A percentile compares a stretch with the other conserved stretches of the same genome.
Conservation (phyloP, 305 asterid species). For the Withania somnifera region DNA sequence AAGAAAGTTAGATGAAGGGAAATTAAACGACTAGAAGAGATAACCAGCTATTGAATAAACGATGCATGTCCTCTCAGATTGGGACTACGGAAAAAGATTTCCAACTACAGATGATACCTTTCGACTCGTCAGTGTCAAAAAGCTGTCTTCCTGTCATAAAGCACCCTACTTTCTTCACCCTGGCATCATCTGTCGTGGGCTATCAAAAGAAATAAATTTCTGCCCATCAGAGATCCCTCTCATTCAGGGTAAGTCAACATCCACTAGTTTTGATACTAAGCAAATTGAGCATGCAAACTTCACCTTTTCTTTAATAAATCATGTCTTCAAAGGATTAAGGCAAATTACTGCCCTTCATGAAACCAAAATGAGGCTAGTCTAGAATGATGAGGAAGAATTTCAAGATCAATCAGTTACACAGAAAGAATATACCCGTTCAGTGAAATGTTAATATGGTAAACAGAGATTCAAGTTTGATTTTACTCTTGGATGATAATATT, state of each 20-base stretch:
- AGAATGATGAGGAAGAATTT: background rate
- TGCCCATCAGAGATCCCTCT: conserved; percentile 3
- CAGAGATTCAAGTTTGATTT: background rate
- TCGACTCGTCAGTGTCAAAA: conserved; percentile 13
- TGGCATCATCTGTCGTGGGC: conserved; percentile 11
- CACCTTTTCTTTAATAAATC: background rate
- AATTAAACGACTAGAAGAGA: background rate
- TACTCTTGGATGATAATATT: background rate
- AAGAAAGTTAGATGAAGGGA: conserved; percentile 3
- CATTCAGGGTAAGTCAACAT: background rate
- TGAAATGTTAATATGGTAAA: background rate
- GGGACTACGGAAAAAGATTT: background rate
- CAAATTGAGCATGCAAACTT: background rate
- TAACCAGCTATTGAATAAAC: background rate
- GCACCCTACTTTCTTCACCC: conserved; percentile 17
- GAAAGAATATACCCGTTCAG: background rate
- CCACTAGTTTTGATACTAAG: background rate
- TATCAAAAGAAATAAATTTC: background rate
- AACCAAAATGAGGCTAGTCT: background rate
- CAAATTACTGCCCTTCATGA: background rate
- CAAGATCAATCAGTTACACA: background rate
- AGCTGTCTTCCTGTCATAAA: conserved; percentile 7
- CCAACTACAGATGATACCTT: conserved; percentile 9
- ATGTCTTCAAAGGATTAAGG: background rate
- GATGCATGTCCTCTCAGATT: background rate